Base-by-base conservation (phyloP, 140 eudicot genomes). In the Oenanthe javanica region DNA sequence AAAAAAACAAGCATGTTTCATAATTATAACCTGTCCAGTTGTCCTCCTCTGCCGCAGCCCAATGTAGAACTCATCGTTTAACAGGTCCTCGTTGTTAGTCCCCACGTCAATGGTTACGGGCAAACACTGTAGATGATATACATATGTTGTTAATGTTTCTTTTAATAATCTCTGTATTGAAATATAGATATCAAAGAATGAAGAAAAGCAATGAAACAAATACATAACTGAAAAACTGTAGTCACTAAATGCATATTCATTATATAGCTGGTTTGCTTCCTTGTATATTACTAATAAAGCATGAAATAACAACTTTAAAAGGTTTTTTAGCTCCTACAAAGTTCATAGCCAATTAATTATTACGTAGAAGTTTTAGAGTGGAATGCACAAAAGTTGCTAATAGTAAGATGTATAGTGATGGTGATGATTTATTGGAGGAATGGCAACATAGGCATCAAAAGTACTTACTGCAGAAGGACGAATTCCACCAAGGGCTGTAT, bases 81-180 rank as follows among this genome's bases (percentile, higher is more conserved):
- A 80, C 90, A 93, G 80, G 76, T 87, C 83, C 84, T 93, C 97
- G 14, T 93, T 93, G 79, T 93, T 91, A 15, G 97, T 93, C 45
- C 98, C 98, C 77, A 93, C 98, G 80, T 93, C 98, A 84, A 93
- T 93, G 69, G 98, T 91, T 72, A 93, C 82, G 4, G 97, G 98
- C 85, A 93, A 86, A 81, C 98, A 93, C 98, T 93, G 89, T 55
- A 81, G 18, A 63, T 11, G 14, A 87, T 49, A 70, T 77, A 21
- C n/a, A 76, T 10, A 63, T 25, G 40, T 23, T 63, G 40, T 63
- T n/a, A n/a, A 2, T n/a, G 5, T 59, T n/a, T 63, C 0, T 2
- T 25, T 63, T n/a, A 36, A 23, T 25, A 63, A 63, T 63, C 40
- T 63, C 69, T 61, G 12, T 61, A 59, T 61, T 61, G 27, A n/a